Conservation (phyloP, 1,139 yeast genomes). For the Lipomyces yarrowii region DNA sequence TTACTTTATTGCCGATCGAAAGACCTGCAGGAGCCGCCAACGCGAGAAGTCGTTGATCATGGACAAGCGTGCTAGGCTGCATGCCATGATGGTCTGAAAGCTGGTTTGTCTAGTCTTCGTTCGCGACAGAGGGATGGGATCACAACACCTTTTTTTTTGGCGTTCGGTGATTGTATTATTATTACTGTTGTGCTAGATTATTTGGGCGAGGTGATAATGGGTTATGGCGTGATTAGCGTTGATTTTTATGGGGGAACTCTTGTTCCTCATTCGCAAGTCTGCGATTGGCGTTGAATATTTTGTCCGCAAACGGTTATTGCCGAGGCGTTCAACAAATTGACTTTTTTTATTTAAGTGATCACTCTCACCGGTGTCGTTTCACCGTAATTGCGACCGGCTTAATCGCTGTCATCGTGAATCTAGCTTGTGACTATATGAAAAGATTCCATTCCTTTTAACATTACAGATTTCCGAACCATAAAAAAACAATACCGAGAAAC, state of each 20-base stretch:
- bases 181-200: not conserved
- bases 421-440: not conserved
- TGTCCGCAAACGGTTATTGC: not conserved
- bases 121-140: too few relatives aligned
- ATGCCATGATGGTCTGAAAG: slow-evolving; percentile 10
- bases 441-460: not conserved
- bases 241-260: not conserved
- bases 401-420: not conserved
- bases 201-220: not conserved
- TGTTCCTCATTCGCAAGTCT: not conserved
- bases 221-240: not conserved
- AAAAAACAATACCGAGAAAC: not conserved
- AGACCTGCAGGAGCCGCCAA: slow-evolving; percentile 12
- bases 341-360: not conserved
- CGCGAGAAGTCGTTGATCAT: slow-evolving; percentile 13
- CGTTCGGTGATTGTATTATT: not conserved
- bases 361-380: not conserved
- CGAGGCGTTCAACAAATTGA: not conserved
- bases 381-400: not conserved
- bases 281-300: not conserved
- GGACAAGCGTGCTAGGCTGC: slow-evolving; percentile 19
- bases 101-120: not conserved
- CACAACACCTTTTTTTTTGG: not conserved
- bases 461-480: not conserved
- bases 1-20: slow-evolving; percentile 10